Base-by-base conservation (phyloP, 495 filamentous ascomycete species). In the Aspergillus nidulans region DNA sequence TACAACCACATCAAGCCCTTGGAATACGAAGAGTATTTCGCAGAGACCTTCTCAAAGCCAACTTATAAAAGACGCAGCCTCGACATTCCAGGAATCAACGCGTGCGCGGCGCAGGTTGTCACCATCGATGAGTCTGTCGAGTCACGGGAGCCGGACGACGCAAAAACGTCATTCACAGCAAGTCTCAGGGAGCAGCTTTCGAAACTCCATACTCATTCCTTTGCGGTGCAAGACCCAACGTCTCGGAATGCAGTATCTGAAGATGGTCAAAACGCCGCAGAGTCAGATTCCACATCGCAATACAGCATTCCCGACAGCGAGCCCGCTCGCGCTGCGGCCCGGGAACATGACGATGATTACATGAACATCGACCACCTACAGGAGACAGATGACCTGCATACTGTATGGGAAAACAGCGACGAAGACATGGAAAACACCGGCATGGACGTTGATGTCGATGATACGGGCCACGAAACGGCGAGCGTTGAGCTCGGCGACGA, bases 401-500 rank as follows among this genome's bases (percentile, higher is more conserved):
- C 42, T 26, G n/a, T 18, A 16, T 18, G 60, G 23, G 18, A 56
- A 40, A 63, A 61, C 15, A 49, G 41, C 13, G 52, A 57, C 38
- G 56, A 44, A 15, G 7, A 49, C 36, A 62, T 69, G 30, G 59
- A 66, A 38, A 63, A 59, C 7, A 48, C 52, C 10, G 63, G 56
- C 7, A 49, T 52, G 32, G 63, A 59, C 5, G 47, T 54, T 8
- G 63, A 59, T 5, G 44, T 54, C 6, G 44, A 46, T 25, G 24
- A 28, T 16, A 30, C 24, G 8, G 44, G 4, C 15, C 73, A 75
- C 50, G 68, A 70, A 53, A 72, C 69, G 18, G 74, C 73, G 25
- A 77, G 74, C 49, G 59, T 76, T 30, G 74, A 77, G 46, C 66
- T 76, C 6, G 72, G 73, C n/a, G 69, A 69, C 26, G 68, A 69